These are phyloP conservation scores for Pisolithus tinctorius DNA, from an alignment of 768 basidiomycete genomes.

Conservation along the genomic window DNA sequence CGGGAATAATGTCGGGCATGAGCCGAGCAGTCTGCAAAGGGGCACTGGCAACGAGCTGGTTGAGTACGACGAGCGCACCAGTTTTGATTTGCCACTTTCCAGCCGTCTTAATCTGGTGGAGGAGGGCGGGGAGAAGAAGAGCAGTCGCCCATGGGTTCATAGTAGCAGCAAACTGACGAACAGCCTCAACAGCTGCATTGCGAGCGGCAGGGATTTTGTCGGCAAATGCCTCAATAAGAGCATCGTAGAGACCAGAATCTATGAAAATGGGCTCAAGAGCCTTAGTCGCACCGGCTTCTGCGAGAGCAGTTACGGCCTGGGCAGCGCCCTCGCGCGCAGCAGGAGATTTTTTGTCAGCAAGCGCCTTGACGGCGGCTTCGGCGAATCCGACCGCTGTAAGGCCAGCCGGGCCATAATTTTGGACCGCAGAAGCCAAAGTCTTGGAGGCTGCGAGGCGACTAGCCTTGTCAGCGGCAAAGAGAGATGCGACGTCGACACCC, in stretches of 20 bases:
- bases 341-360: conserved; percentile 93
- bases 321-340: conserved; percentile 88
- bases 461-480: conserved; percentile 84
- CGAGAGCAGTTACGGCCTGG: conserved; percentile 57
- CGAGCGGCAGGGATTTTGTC: conserved; percentile 91
- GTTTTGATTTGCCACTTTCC: conserved; percentile 98
- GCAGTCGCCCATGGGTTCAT: conserved; percentile 88
- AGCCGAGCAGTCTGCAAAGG: conserved; percentile 80
- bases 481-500: conserved; percentile 63
- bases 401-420: conserved; percentile 80
- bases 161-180: conserved; percentile 62
- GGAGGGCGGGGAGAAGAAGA: conserved; percentile 79
- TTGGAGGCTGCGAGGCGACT: conserved; percentile 66
- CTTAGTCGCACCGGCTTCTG: conserved; percentile 63
- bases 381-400: conserved; percentile 64
- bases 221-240: conserved; percentile 86
- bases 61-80: conserved; percentile 72
- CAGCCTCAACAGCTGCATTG: conserved; percentile 79
- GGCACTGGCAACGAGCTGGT: conserved; percentile 81
- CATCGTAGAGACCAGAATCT: conserved; percentile 77
- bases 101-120: conserved; percentile 89
- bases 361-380: conserved; percentile 74
- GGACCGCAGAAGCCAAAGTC: conserved; percentile 61
- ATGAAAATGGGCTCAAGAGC: conserved; percentile 88
- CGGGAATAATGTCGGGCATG: conserved; percentile 91